A percentile compares a stretch with the other conserved stretches of the same genome.
Evolutionary conservation across 768 basidiomycete genomes (phyloP).

Genomic region (Auriculariales sp.): DNA sequence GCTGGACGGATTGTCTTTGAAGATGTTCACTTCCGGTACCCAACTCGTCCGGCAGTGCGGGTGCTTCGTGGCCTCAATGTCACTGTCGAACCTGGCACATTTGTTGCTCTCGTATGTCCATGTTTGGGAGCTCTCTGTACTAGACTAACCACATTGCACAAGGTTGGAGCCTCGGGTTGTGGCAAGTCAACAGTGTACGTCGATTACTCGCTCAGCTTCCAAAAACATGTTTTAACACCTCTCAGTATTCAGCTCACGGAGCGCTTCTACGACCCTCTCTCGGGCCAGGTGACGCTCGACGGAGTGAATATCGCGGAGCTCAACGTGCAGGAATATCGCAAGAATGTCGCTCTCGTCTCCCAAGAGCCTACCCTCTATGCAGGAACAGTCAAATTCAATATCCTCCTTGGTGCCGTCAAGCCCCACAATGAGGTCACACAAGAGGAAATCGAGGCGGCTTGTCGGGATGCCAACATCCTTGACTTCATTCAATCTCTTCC

Average conservation of each 20-base stretch:
- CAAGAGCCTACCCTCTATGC: constrained; percentile 87
- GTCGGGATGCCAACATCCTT: constrained; percentile 77
- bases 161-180: constrained; percentile 70
- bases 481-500: constrained; percentile 82
- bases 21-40: constrained; percentile 80
- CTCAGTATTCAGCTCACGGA: constrained; percentile 73
- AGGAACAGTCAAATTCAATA: constrained; percentile 81
- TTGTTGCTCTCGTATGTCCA: constrained; percentile 74
- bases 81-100: constrained; percentile 60
- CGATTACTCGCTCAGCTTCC: no score
- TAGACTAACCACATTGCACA: no score
- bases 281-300: constrained; percentile 60
- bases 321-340: constrained; percentile 78
- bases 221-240: no score
- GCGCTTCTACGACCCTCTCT: constrained; percentile 70
- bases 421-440: constrained; percentile 67
- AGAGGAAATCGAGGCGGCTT: constrained; percentile 73
- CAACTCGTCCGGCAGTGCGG: constrained; percentile 68
- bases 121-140: no score
- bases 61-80: constrained; percentile 68
- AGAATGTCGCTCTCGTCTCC: constrained; percentile 78
- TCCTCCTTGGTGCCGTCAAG: constrained; percentile 76
- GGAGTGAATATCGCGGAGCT: constrained; percentile 59
- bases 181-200: constrained; percentile 77
- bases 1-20: constrained; percentile 61